Evolutionary conservation across 768 basidiomycete species (phyloP), one percentile per base, ranked within the genome.

Genomic region (Phlebiopsis gigantea): DNA sequence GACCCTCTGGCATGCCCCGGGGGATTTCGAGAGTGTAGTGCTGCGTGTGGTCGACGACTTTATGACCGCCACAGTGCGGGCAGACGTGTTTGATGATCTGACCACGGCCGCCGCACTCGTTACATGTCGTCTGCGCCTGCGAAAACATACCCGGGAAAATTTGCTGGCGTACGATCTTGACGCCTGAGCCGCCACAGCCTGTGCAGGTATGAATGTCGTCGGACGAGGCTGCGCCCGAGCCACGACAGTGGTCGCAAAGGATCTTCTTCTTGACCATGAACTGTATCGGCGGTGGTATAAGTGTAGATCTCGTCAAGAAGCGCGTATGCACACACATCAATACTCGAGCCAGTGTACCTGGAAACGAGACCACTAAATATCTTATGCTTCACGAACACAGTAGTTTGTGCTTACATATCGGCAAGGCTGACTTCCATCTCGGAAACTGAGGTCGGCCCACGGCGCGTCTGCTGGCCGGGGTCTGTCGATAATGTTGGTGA

Each of bases 121-220:
- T 85, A 72, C 88, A 95, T 54, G 88, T 83, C 43, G 81, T 77
- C 72, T 95, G 92, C 12, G 84, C 84, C 70, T 95, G 91, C 0
- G 92, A 89, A 65, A 87, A 90, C 95, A 97, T 97, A 24, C 94
- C 95, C 1, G 95, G 94, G 79, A 96, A 95, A 59, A 99, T 90
- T 71, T 95, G 97, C 67, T 97, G 93, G 55, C 91, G 86, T 47
- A 86, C 81, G 22, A 97, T 70, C 66, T 90, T 88, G 53, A 96
- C 79, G 34, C 97, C 97, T 48, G 83, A 76, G 19, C 97, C 97
- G 52, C 82, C 79, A 67, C 97, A 99, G 10, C 81, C 80, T 2
- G 81, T 69, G 68, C 97, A 99, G n/a, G 82, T 79, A 65, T 93
- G 90, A 47, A 97, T 90, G 66, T 97, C 91, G 6, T 80, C 71